These are phyloP conservation scores for Cyclospora cayetanensis DNA, from an alignment of 169 alveolate species.

Conservation along the genomic window DNA sequence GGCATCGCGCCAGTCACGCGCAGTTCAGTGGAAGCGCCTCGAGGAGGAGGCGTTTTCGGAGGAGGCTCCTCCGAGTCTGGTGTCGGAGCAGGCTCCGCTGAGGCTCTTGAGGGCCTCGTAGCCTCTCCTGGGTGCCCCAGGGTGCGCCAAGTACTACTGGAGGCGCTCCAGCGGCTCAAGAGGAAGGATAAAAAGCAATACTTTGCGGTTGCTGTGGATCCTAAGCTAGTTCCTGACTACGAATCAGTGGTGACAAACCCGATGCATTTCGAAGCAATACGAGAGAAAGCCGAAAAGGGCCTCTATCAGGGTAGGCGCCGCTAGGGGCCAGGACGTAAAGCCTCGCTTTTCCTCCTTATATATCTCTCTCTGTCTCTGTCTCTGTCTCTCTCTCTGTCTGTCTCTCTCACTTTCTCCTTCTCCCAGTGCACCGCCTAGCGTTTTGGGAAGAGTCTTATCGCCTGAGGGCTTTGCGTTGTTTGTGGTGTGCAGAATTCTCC, in stretches of 20 bases:
- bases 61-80: not conserved
- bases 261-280: conserved; percentile 39
- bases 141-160: conserved; percentile 46
- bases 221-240: conserved; percentile 51
- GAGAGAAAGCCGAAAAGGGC: not conserved
- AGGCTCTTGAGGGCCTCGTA: not conserved
- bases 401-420: too few species aligned
- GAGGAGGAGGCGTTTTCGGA: not conserved
- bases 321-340: not conserved
- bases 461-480: not conserved
- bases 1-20: not conserved
- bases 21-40: not conserved
- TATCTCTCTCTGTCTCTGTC: too few species aligned
- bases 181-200: conserved; percentile 46
- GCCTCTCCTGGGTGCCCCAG: not conserved
- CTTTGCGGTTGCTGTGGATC: conserved; percentile 56
- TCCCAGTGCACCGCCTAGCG: too few species aligned
- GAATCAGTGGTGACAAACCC: conserved; percentile 30
- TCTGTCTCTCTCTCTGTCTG: too few species aligned
- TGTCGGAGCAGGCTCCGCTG: not conserved
- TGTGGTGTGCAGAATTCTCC: not conserved
- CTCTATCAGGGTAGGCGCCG: not conserved
- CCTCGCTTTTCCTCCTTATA: too few species aligned
- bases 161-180: conserved; percentile 43
- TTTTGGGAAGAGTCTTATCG: too few species aligned